Evolutionary conservation across 352 stramenopile species (phyloP), one percentile per base, ranked within the genome.

Genomic region (Pythium pyrilobum): DNA sequence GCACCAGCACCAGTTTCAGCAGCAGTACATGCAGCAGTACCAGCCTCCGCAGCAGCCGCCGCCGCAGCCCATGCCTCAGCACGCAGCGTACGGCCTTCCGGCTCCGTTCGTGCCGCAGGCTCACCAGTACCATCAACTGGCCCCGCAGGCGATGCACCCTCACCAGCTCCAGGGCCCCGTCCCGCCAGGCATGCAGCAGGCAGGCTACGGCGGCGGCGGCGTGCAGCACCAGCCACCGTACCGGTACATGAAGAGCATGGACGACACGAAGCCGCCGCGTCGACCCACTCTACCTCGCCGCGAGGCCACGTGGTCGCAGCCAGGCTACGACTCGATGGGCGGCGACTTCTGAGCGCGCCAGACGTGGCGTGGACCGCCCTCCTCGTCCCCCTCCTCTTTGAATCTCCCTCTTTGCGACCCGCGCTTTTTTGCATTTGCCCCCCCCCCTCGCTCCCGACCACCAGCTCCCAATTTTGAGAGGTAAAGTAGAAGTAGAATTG

Each of bases 241-340:
- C 51, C 80, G 78, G 21, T 90, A 88, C 57, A 62, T 85, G 52
- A 87, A 85, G 50, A 72, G 57, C 43, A 84, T 87, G 69, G 80
- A 87, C 34, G 71, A 88, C 41, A 43, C 38, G 45, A 70, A 81
- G 68, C 36, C 54, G 8, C 49, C 55, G 9, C 54, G 54, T 24
- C 54, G 54, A 5, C 61, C 47, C 10, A 42, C 45, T 3, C 61
- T 49, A 9, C 48, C 49, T 28, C 59, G 71, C 24, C 72, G 80
- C 36, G 80, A 90, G 41, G 56, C 72, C 18, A 81, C 74, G 37
- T 88, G 77, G 43, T 83, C 77, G n/a, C 59, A 67, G 37, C 33
- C 47, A 12, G 58, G 43, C 28, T 67, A 67, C 59, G 59, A 55
- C 41, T 25, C 47, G 16, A 44, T 56, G 24, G 37, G 47, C 24